Conservation (phyloP, 202 grass and related monocot species). For the Brachypodium distachyon region DNA sequence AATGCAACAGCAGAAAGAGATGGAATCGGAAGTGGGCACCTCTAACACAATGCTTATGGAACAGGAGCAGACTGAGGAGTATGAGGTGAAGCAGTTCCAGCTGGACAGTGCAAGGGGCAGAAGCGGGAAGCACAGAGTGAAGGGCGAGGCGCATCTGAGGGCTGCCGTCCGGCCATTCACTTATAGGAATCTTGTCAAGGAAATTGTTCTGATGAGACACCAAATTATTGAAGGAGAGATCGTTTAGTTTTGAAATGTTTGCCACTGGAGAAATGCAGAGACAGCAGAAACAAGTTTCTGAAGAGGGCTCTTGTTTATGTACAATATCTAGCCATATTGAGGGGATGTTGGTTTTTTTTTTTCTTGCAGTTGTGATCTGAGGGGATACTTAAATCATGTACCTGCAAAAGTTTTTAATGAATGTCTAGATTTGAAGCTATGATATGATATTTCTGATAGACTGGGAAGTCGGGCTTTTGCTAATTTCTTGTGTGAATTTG, state of each 20-base stretch:
- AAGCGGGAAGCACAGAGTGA: neutral
- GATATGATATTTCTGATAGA: neutral
- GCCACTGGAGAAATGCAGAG: neutral
- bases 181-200: slow-evolving; percentile 90
- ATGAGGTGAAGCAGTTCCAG: slow-evolving; percentile 8
- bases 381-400: neutral
- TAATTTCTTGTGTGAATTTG: neutral
- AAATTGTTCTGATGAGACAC: slow-evolving; percentile 81
- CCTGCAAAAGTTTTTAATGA: neutral
- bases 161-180: slow-evolving; percentile 71
- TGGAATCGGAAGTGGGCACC: slow-evolving; percentile 8
- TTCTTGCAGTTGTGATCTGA: neutral
- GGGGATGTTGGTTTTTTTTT: neutral
- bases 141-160: slow-evolving; percentile 42
- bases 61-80: slow-evolving; percentile 27
- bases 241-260: slow-evolving; percentile 19
- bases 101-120: neutral
- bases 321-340: neutral
- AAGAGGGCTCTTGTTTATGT: neutral
- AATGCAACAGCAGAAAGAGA: slow-evolving; percentile 26
- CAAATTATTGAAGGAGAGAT: slow-evolving; percentile 79
- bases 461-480: neutral
- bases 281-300: neutral
- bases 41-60: slow-evolving; percentile 7
- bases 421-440: neutral